phyloP scores from a whole-genome alignment of 2,329 filamentous ascomycete species.

The Calonectria honghensis region DNA sequence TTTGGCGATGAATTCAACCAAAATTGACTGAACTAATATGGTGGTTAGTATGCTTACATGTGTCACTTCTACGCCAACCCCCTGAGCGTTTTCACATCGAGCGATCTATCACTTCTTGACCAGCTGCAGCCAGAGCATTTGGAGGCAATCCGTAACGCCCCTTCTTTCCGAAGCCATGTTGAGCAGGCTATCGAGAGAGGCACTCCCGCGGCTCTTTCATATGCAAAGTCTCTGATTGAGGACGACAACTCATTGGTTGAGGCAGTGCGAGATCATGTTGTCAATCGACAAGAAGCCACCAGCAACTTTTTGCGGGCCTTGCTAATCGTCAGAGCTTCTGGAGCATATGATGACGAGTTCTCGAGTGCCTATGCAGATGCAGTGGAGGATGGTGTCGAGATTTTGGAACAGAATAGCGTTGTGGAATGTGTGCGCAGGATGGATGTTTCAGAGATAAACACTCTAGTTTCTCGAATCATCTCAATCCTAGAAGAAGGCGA shows the following conservation, averaged over 20 bases:
- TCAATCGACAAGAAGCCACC: slow-evolving; percentile 61
- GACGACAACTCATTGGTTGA: slow-evolving; percentile 74
- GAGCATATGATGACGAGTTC: slow-evolving; percentile 64
- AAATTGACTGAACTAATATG: slow-evolving; percentile 41
- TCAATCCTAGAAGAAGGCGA: slow-evolving; percentile 62
- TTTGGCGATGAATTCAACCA: neutral
- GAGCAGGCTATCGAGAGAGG: slow-evolving; percentile 68
- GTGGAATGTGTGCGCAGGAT: slow-evolving; percentile 77
- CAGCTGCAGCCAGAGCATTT: slow-evolving; percentile 76
- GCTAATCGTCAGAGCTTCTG: slow-evolving; percentile 65
- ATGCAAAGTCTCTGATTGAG: slow-evolving; percentile 71
- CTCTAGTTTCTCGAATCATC: slow-evolving; percentile 54
- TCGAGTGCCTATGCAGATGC: slow-evolving; percentile 77
- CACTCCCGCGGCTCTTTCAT: slow-evolving; percentile 65
- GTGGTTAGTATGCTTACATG: slow-evolving; percentile 85
- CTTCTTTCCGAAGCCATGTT: slow-evolving; percentile 78
- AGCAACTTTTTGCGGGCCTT: slow-evolving; percentile 69
- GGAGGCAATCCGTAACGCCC: slow-evolving; percentile 79
- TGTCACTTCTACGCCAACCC: slow-evolving; percentile 89
- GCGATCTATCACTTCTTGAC: slow-evolving; percentile 51
- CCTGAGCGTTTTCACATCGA: slow-evolving; percentile 77
- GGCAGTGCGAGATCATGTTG: slow-evolving; percentile 60
- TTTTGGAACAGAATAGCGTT: slow-evolving; percentile 72
- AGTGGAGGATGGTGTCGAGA: slow-evolving; percentile 72
- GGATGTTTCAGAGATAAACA: slow-evolving; percentile 58